A percentile compares a stretch with the other conserved stretches of the same genome.
Evolutionary conservation across 352 stramenopile species (phyloP).

Genomic region (Pythium coloratum): DNA sequence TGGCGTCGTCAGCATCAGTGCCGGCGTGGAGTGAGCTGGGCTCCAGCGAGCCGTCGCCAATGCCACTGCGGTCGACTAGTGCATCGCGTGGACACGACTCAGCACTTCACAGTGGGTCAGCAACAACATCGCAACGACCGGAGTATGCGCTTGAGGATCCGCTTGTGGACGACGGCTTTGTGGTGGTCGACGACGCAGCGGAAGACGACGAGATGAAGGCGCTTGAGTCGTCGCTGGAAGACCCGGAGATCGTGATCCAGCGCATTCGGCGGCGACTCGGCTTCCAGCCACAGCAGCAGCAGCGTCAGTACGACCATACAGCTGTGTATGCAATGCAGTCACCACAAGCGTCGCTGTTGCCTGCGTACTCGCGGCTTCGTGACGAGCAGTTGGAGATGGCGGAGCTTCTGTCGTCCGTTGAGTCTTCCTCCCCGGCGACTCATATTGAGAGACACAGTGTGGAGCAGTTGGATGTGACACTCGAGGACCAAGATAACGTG

Average conservation of each 20-base stretch:
- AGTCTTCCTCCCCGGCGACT: not conserved
- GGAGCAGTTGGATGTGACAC: not conserved
- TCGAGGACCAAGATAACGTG: not conserved
- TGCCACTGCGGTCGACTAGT: not conserved
- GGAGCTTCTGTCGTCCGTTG: not conserved
- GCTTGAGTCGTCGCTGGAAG: constrained; percentile 29
- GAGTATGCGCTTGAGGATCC: not conserved
- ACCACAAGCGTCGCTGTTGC: not conserved
- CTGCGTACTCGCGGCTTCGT: not conserved
- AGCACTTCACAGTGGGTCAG: too few species aligned
- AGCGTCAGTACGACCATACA: not conserved
- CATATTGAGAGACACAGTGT: not conserved
- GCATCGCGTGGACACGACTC: not conserved
- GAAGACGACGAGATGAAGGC: constrained; percentile 18
- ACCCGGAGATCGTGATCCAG: constrained; percentile 60
- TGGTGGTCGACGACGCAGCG: not conserved
- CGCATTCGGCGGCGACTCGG: constrained; percentile 58
- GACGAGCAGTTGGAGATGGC: constrained; percentile 8
- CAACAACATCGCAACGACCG: not conserved
- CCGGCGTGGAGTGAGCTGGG: not conserved
- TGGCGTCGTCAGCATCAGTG: constrained; percentile 4
- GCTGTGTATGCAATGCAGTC: not conserved
- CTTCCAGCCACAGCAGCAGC: constrained; percentile 8
- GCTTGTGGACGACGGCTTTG: constrained; percentile 12
- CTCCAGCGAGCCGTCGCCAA: not conserved